Evolutionary conservation across 2,329 filamentous ascomycete species (phyloP), one percentile per base, ranked within the genome.

Genomic region (Metarhizium album): DNA sequence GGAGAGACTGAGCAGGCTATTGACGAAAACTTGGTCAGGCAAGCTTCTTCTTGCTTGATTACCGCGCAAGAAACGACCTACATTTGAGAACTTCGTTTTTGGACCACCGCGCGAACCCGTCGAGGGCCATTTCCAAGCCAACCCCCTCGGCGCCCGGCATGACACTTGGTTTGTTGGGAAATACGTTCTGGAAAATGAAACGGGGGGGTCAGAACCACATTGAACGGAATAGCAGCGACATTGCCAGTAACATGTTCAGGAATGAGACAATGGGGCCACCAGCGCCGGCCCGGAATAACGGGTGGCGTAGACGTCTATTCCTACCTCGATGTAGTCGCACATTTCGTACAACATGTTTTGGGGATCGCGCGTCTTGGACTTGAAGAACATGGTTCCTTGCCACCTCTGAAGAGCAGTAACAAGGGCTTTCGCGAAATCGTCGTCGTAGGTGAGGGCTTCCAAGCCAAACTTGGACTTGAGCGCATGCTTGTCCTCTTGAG

Each of bases 31-130:
- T n/a, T n/a, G n/a, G n/a, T n/a, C n/a, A n/a, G n/a, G n/a, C n/a
- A n/a, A n/a, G n/a, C n/a, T n/a, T n/a, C n/a, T n/a, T n/a, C n/a
- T n/a, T n/a, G n/a, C n/a, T n/a, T n/a, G n/a, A n/a, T n/a, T n/a
- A n/a, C n/a, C n/a, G n/a, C n/a, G n/a, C n/a, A n/a, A n/a, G n/a
- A n/a, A n/a, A n/a, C n/a, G n/a, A n/a, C n/a, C n/a, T n/a, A n/a
- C n/a, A n/a, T n/a, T n/a, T n/a, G n/a, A 29, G 27, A 29, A 8
- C 2, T 22, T 6, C 2, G 43, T 9, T 23, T 40, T 67, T 77
- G 58, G 71, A 72, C 74, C 74, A 82, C n/a, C 64, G 67, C n/a
- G 78, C 75, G 51, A 76, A 81, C 46, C 76, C 78, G 20, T 67
- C 59, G 3, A 82, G 65, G 1, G 79, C 78, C 11, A 6, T 49